A percentile compares a stretch with the other conserved stretches of the same genome.
phyloP scores from a whole-genome alignment of 1,284 basidiomycete species.

The Trichosporon asahii region DNA sequence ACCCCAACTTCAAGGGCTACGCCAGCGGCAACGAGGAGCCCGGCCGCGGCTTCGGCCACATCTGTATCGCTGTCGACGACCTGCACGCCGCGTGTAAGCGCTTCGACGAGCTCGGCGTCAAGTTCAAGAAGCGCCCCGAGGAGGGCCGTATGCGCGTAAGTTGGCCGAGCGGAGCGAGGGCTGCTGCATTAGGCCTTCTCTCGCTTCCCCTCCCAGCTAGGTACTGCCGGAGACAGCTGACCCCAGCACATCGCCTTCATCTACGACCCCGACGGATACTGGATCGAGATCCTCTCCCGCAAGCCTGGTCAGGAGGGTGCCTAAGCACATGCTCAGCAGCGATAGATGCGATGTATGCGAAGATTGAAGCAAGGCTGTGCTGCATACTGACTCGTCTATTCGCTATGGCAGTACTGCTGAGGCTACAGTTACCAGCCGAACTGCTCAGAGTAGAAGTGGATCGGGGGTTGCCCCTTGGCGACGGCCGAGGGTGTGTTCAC shows the following conservation, averaged over 20 bases:
- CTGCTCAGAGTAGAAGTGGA: slow-evolving; percentile 28
- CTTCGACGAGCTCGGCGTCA: slow-evolving; percentile 75
- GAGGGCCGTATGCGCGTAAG: slow-evolving; percentile 84
- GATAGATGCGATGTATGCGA: neutral
- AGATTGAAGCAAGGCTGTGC: neutral
- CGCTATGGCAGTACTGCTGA: neutral
- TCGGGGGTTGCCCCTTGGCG: slow-evolving; percentile 22
- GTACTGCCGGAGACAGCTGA: too few relatives aligned
- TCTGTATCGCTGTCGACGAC: slow-evolving; percentile 73
- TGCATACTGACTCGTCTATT: neutral
- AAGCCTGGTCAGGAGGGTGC: neutral
- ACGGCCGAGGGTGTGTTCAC: slow-evolving; percentile 23
- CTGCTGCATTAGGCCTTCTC: too few relatives aligned
- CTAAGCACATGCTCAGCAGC: neutral
- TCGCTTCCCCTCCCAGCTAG: too few relatives aligned
- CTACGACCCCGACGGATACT: slow-evolving; percentile 74
- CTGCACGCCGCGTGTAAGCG: slow-evolving; percentile 77
- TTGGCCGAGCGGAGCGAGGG: neutral
- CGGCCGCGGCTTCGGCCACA: slow-evolving; percentile 77
- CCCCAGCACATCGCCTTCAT: slow-evolving; percentile 65
- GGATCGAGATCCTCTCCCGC: slow-evolving; percentile 51
- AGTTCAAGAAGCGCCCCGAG: slow-evolving; percentile 81
- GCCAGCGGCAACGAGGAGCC: slow-evolving; percentile 79
- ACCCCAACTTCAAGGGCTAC: slow-evolving; percentile 74
- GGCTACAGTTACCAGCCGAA: slow-evolving; percentile 23